Base-by-base conservation (phyloP, 352 stramenopile species). In the Halophytophthora batemanensis region DNA sequence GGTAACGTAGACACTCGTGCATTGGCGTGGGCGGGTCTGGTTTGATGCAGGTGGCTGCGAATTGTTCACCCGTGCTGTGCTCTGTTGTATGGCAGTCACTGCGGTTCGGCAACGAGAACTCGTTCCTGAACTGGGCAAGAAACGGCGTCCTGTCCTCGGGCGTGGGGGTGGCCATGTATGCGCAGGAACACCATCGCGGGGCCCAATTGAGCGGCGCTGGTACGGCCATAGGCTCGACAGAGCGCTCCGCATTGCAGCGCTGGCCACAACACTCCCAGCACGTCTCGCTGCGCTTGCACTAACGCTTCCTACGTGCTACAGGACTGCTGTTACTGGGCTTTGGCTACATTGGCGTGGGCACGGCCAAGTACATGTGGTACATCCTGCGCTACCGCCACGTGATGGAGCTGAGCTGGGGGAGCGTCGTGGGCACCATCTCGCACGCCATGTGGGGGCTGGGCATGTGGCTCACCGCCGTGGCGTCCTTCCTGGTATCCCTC, bases 301-400 rank as follows among this genome's bases (percentile, higher is more conserved):
- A n/a, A n/a, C n/a, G n/a, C n/a, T n/a, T n/a, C n/a, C n/a, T n/a
- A n/a, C n/a, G n/a, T 8, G 8, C 25, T 55, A 15, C 37, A 86
- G 74, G 79, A 2, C 58, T 92, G 45, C 64, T 94, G 63, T 61
- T 94, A 12, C 64, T 94, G 35, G 81, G 83, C 54, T 94, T 94
- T 55, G 83, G 83, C 48, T 94, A 92, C 66, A 92, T 94, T 69
- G 83, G 83, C 48, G 83, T 92, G 42, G 83, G 83, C 47, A 91
- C 81, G 35, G 70, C 76, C 55, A 94, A 94, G 74, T 94, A 94
- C 75, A 90, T 94, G 69, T 90, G 89, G 73, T 94, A 94, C 64
- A 89, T 94, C 57, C 66, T 92, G 53, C 83, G 83, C 54, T 94
- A 90, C 64, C 81, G 83, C 54, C 77, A 91, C 45, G 69, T 90